These are phyloP conservation scores for Fusarium incarnatum DNA, from an alignment of 2,329 filamentous ascomycete species.

Conservation along the genomic window DNA sequence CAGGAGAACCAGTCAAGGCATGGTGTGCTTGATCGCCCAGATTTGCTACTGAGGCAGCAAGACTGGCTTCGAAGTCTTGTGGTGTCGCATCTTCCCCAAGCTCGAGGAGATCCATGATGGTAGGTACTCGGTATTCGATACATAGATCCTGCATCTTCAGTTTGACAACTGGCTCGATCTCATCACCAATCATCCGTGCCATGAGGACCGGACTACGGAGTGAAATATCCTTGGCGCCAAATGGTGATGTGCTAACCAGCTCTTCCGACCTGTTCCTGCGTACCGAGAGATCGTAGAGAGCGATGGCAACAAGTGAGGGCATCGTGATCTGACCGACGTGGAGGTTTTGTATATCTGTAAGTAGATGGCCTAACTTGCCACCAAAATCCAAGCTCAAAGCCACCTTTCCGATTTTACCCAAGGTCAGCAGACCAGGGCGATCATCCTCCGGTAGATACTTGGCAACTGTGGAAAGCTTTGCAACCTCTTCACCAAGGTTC, in stretches of 20 bases:
- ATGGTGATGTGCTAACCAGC: slow-evolving; percentile 68
- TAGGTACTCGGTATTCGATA: slow-evolving; percentile 89
- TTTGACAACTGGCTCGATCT: slow-evolving; percentile 91
- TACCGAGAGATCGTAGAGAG: slow-evolving; percentile 72
- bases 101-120: slow-evolving; percentile 81
- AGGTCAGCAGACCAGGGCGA: slow-evolving; percentile 84
- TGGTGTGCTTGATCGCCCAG: slow-evolving; percentile 73
- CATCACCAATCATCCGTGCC: slow-evolving; percentile 90
- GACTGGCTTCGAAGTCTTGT: slow-evolving; percentile 78
- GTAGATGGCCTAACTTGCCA: slow-evolving; percentile 73
- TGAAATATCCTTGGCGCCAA: slow-evolving; percentile 45
- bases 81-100: slow-evolving; percentile 74
- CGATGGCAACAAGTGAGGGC: slow-evolving; percentile 84
- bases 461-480: slow-evolving; percentile 84
- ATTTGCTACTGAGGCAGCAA: slow-evolving; percentile 84
- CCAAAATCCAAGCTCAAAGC: slow-evolving; percentile 73
- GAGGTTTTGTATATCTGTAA: slow-evolving; percentile 68
- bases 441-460: slow-evolving; percentile 98
- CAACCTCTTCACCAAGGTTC: slow-evolving; percentile 80
- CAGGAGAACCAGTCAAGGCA: slow-evolving; percentile 52
- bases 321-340: slow-evolving; percentile 86
- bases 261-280: slow-evolving; percentile 76
- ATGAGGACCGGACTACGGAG: slow-evolving; percentile 72
- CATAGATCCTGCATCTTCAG: slow-evolving; percentile 86
- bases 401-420: slow-evolving; percentile 74